phyloP scores from a whole-genome alignment of 371 early-diverging fungal species.

The Mortierella sp. region DNA sequence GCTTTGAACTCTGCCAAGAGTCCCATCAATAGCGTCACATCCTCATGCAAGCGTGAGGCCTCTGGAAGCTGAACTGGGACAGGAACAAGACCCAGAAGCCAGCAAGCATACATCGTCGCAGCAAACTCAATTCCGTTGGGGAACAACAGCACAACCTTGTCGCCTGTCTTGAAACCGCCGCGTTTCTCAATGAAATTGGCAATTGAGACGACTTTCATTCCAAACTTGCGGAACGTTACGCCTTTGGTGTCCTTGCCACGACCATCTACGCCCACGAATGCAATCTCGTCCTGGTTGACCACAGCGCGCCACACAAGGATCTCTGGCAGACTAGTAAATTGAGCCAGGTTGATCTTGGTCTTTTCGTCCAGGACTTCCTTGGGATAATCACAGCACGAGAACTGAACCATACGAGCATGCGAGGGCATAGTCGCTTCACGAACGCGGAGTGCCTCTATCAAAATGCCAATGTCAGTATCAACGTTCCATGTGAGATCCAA shows the following conservation, averaged over 20 bases:
- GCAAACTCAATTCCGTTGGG: slow-evolving; percentile 81
- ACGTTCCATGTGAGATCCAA: slow-evolving; percentile 1
- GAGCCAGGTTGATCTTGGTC: slow-evolving; percentile 72
- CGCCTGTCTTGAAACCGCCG: slow-evolving; percentile 66
- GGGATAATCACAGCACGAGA: slow-evolving; percentile 77
- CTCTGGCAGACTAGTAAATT: slow-evolving; percentile 74
- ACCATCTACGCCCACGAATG: slow-evolving; percentile 69
- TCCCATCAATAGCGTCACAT: slow-evolving; percentile 68
- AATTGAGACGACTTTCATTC: slow-evolving; percentile 70
- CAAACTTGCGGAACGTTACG: slow-evolving; percentile 77
- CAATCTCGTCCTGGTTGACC: slow-evolving; percentile 73
- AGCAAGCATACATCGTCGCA: slow-evolving; percentile 81
- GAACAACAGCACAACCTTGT: slow-evolving; percentile 74
- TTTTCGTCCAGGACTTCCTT: slow-evolving; percentile 73
- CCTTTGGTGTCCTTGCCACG: slow-evolving; percentile 71
- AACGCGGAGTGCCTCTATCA: slow-evolving; percentile 45
- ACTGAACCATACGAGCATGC: slow-evolving; percentile 66
- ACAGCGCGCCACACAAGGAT: slow-evolving; percentile 78
- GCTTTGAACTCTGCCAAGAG: slow-evolving; percentile 70
- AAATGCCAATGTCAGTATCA: background rate
- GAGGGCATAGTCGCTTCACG: slow-evolving; percentile 46
- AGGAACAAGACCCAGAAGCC: slow-evolving; percentile 79
- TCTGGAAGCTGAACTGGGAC: slow-evolving; percentile 81
- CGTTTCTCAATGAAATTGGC: slow-evolving; percentile 70
- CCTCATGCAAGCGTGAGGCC: slow-evolving; percentile 71